A percentile compares a stretch with the other conserved stretches of the same genome.
phyloP scores from a whole-genome alignment of 768 basidiomycete species.

The Mycena sanguinolenta region DNA sequence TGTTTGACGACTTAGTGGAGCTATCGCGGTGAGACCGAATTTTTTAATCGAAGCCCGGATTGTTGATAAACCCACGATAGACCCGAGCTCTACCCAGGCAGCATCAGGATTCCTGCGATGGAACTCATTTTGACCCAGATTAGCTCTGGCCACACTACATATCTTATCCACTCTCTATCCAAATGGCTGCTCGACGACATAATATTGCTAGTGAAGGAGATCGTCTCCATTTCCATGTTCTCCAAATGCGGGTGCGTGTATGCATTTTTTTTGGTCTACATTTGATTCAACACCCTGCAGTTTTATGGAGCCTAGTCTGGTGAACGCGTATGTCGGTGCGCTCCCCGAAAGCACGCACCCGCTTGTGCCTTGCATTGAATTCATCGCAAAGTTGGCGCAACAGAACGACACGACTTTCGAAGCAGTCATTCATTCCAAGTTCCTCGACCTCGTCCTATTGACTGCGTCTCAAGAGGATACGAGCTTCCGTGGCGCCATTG shows the following conservation, averaged over 20 bases:
- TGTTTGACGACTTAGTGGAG: slow-evolving; percentile 47
- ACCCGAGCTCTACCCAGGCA: slow-evolving; percentile 36
- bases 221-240: slow-evolving; percentile 21
- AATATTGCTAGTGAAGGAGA: slow-evolving; percentile 16
- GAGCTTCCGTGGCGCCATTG: background rate
- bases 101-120: slow-evolving; percentile 36
- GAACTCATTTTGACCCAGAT: slow-evolving; percentile 39
- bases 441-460: slow-evolving; percentile 29
- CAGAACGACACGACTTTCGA: slow-evolving; percentile 21
- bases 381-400: slow-evolving; percentile 20
- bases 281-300: background rate
- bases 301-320: slow-evolving; percentile 18
- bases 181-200: slow-evolving; percentile 29
- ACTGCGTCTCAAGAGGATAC: slow-evolving; percentile 4
- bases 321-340: slow-evolving; percentile 8
- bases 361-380: slow-evolving; percentile 3
- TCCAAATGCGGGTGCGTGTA: slow-evolving; percentile 18
- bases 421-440: slow-evolving; percentile 19
- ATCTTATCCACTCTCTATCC: slow-evolving; percentile 26
- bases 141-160: slow-evolving; percentile 21
- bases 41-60: background rate
- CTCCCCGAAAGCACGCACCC: slow-evolving; percentile 7
- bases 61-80: slow-evolving; percentile 18
- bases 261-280: background rate
- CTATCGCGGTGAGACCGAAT: slow-evolving; percentile 39